A percentile compares a stretch with the other conserved stretches of the same genome.
These are phyloP conservation scores for Flaveria sonorensis DNA, from an alignment of 129 eudicot genomes.

Conservation along the genomic window DNA sequence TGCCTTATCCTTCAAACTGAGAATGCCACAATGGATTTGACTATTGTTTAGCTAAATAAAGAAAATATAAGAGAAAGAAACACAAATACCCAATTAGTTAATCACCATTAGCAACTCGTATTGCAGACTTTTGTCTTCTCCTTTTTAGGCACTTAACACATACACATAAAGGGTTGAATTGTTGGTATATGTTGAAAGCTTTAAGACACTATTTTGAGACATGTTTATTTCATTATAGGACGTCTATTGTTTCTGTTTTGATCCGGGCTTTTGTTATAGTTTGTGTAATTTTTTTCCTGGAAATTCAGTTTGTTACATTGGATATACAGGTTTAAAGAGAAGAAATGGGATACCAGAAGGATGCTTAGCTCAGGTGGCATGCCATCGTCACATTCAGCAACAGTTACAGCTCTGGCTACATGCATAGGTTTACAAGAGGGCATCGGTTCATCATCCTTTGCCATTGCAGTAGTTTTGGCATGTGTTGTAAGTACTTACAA, in stretches of 20 bases:
- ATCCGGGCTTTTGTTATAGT: not conserved
- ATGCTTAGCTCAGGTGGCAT: conserved; percentile 93
- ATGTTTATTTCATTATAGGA: not conserved
- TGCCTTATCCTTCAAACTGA: not conserved
- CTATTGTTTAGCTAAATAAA: not conserved
- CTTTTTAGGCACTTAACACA: not conserved
- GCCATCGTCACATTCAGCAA: conserved; percentile 98
- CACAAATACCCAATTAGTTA: not conserved
- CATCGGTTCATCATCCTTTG: conserved; percentile 61
- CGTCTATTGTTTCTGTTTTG: not conserved
- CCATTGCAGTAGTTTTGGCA: conserved; percentile 84
- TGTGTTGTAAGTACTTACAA: conserved; percentile 75
- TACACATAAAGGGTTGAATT: not conserved
- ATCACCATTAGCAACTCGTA: not conserved
- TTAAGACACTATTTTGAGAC: conserved; percentile 1
- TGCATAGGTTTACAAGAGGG: conserved; percentile 81
- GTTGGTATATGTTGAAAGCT: not conserved
- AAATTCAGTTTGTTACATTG: conserved; percentile 24
- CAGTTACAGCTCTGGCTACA: conserved; percentile 79
- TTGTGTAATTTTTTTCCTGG: not conserved
- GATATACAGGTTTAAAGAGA: conserved; percentile 75
- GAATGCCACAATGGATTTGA: not conserved
- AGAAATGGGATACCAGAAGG: conserved; percentile 81
- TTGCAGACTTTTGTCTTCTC: not conserved
- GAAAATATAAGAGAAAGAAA: not conserved